Evolutionary conservation across 2,329 filamentous ascomycete genomes (phyloP), one percentile per base, ranked within the genome.

Genomic region (Colletotrichum aenigma): DNA sequence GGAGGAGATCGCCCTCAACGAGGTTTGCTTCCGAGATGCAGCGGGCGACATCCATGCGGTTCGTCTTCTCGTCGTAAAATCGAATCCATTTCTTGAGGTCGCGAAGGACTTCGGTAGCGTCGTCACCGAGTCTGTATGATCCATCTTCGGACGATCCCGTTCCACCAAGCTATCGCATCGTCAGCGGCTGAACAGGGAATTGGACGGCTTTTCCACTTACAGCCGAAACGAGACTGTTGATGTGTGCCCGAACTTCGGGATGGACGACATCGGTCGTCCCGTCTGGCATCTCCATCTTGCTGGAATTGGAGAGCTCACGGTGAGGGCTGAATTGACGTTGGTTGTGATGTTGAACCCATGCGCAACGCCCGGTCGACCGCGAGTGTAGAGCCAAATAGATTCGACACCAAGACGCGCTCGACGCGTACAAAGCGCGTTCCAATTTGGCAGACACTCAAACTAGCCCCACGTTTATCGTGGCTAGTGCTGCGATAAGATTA

Each of bases 21-120:
- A 99, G 85, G 81, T 98, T 98, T 60, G 96, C 94, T 84, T 98
- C 96, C 81, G 95, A 93, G 79, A 98, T 89, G 83, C 96, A 98
- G 85, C 97, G 91, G 76, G 96, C 96, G 75, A 99, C 97, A 82
- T 99, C 97, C 89, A 98, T 94, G 79, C 96, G 94, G 83, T 98
- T 97, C 78, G 94, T 92, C 83, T 97, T 97, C 83, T 98, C 95
- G 84, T 98, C 96, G 88, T 97, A 97, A 77, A 98, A 92, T 79
- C 95, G 96, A 79, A 99, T 90, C 97, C 97, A 99, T 91, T 94
- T 94, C 82, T 97, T 96, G 70, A 99, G 90, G 85, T 99, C 97
- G 77, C 96, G 96, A 73, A 99, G 89, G 81, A 96, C 97, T 74
- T 97, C 95, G 76, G 98, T 88, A 15, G 96, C 96, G 82, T 98